Base-by-base conservation (phyloP, 768 basidiomycete species). In the Boletus vermiculosoides region DNA sequence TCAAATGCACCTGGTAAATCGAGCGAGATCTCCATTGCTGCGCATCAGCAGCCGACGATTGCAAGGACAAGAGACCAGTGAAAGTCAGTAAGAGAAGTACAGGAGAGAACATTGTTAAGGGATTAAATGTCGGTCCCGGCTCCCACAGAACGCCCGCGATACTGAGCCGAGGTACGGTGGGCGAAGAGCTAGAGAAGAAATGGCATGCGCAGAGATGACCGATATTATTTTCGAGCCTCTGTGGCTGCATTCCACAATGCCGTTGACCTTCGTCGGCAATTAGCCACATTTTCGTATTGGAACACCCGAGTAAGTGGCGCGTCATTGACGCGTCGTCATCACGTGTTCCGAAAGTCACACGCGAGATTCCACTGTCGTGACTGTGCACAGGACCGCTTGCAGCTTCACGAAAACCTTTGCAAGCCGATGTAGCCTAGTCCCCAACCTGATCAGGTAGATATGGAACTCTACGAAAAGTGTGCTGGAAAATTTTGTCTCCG, bases 1-100 rank as follows among this genome's bases (percentile, higher is more conserved):
- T 44, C 16, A 5, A 33, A 63, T 64, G 37, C 55, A 71, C 80
- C 74, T 84, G 83, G 66, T 84, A 84, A 60, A 85, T 82, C 15
- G 82, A 76, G 20, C 80, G 73, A 49, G 74, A 73, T 51, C 78
- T 78, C 84, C 81, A 82, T 20, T 77, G 68, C n/a, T 77, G 74
- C 8, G 77, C 76, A 49, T 76, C 74, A 3, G 78, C 78, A 10
- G 78, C 75, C 33, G 39, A 53, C 8, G 65, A 60, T 44, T 44
- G 54, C 45, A 53, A 45, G 22, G 40, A 37, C 22, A 61, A 56
- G 30, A 59, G 54, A 16, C 50, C 4, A 33, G 16, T 5, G n/a
- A 61, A 48, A 30, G 52, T 54, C 7, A 66, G 56, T 33, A 56
- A 33, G 30, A 52, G 42, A 46, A 69, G 18, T 10, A 49, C 16